phyloP scores from a whole-genome alignment of 495 filamentous ascomycete species.

The Penicillium desertorum region DNA sequence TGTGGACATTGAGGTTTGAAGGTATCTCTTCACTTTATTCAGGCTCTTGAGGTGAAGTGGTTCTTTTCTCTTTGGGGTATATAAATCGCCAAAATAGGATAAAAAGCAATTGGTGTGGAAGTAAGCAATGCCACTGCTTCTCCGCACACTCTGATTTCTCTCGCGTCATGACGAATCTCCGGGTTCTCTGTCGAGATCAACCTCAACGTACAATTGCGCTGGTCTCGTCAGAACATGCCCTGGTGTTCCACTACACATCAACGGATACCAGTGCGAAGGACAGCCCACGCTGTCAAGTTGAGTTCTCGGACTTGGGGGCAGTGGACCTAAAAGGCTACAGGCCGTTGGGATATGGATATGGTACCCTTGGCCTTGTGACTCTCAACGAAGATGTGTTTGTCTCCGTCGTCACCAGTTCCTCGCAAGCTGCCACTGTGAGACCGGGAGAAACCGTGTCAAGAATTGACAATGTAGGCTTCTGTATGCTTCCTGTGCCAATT shows the following conservation, averaged over 20 bases:
- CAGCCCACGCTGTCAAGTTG: slow-evolving; percentile 75
- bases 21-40: not conserved
- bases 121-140: slow-evolving; percentile 11
- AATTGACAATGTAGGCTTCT: slow-evolving; percentile 86
- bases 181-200: slow-evolving; percentile 57
- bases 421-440: slow-evolving; percentile 74
- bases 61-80: not conserved
- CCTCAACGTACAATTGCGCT: slow-evolving; percentile 85
- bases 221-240: slow-evolving; percentile 69
- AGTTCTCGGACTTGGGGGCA: slow-evolving; percentile 67
- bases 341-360: slow-evolving; percentile 73
- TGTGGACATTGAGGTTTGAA: not conserved
- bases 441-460: slow-evolving; percentile 85
- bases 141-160: not conserved
- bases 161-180: slow-evolving; percentile 42
- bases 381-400: slow-evolving; percentile 85
- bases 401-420: slow-evolving; percentile 79
- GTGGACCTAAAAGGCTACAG: slow-evolving; percentile 72
- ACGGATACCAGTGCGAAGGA: slow-evolving; percentile 51
- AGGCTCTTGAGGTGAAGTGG: not conserved
- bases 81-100: slow-evolving; percentile 3
- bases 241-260: slow-evolving; percentile 76
- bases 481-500: slow-evolving; percentile 38
- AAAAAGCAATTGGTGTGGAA: slow-evolving; percentile 1
- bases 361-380: slow-evolving; percentile 87